phyloP scores from a whole-genome alignment of 345 rosid genomes.

The Pugionium cornutum region DNA sequence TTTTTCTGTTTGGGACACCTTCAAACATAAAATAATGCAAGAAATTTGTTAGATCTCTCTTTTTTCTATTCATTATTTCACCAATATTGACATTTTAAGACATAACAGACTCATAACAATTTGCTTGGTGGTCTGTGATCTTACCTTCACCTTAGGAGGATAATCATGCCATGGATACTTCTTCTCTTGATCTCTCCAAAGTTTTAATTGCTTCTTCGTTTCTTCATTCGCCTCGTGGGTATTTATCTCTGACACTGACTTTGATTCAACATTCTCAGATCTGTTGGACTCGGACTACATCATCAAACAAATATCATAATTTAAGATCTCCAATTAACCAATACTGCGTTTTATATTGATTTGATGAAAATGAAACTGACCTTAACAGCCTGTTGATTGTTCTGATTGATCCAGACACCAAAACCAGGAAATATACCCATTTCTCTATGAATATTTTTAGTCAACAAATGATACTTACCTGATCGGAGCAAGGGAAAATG shows the following conservation, averaged over 20 bases:
- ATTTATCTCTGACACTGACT: constrained; percentile 10
- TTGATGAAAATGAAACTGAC: constrained; percentile 13
- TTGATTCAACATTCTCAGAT: constrained; percentile 39
- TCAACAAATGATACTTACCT: neutral
- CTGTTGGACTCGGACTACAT: constrained; percentile 53
- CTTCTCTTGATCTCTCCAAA: constrained; percentile 55
- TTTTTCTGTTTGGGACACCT: constrained; percentile 9
- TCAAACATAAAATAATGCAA: constrained; percentile 2
- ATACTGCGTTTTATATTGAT: neutral
- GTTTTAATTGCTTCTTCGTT: constrained; percentile 50
- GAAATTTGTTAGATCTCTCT: neutral
- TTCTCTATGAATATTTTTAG: neutral
- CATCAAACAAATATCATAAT: constrained; percentile 9
- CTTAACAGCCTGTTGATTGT: constrained; percentile 3
- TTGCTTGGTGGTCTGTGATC: constrained; percentile 2
- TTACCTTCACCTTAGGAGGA: constrained; percentile 59
- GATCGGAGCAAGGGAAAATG: neutral
- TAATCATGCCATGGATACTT: constrained; percentile 58
- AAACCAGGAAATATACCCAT: constrained; percentile 16
- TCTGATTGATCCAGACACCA: constrained; percentile 22
- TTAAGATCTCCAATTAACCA: neutral
- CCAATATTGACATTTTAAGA: neutral
- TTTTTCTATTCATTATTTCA: neutral
- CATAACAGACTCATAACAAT: too few relatives aligned
- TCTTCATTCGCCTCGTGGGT: constrained; percentile 31